Conservation (phyloP, 352 stramenopile genomes). For the Globisporangium uncinulatum region DNA sequence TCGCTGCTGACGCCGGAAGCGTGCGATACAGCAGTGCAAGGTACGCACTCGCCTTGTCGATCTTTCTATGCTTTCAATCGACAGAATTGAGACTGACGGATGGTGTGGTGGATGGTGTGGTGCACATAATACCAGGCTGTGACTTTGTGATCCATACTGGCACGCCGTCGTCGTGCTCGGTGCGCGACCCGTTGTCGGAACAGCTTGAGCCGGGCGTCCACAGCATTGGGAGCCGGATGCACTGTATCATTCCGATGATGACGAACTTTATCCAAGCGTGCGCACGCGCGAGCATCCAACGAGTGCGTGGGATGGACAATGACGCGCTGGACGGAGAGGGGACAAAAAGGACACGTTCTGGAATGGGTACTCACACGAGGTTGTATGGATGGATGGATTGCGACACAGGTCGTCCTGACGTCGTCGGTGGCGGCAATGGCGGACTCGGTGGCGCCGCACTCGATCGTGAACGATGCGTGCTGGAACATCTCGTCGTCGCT, state of each 20-base stretch:
- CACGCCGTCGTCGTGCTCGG: conserved; percentile 80
- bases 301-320: conserved; percentile 21
- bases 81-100: background rate
- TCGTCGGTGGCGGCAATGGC: conserved; percentile 85
- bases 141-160: conserved; percentile 90
- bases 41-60: conserved; percentile 6
- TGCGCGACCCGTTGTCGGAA: conserved; percentile 81
- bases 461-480: conserved; percentile 79
- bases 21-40: conserved; percentile 84
- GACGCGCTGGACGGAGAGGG: no score
- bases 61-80: conserved; percentile 2
- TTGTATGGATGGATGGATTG: background rate
- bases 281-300: conserved; percentile 69
- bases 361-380: background rate
- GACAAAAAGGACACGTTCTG: background rate
- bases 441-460: conserved; percentile 64
- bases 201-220: conserved; percentile 81
- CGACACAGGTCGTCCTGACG: conserved; percentile 56
- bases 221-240: conserved; percentile 86
- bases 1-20: conserved; percentile 83
- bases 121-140: conserved; percentile 21
- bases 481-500: conserved; percentile 85
- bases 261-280: conserved; percentile 89
- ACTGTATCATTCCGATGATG: conserved; percentile 91
- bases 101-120: conserved; percentile 1